Conservation (phyloP, 2,329 filamentous ascomycete genomes). For the Sclerotiophoma versabilis region DNA sequence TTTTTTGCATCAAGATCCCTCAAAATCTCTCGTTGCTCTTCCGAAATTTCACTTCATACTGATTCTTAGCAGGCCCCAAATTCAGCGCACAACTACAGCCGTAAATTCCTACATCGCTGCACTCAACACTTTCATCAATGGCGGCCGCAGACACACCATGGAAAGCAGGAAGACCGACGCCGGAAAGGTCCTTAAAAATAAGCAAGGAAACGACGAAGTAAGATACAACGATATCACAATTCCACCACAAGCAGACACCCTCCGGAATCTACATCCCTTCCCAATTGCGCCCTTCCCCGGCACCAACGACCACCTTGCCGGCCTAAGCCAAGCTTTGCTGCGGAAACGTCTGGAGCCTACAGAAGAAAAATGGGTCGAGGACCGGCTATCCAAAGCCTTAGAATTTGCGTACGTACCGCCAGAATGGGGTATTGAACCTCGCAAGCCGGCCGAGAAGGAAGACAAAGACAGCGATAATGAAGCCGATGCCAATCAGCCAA, state of each 20-base stretch:
- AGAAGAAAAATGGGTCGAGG: slow-evolving; percentile 42
- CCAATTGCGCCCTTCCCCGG: slow-evolving; percentile 35
- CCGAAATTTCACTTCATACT: slow-evolving; percentile 25
- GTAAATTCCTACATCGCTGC: slow-evolving; percentile 28
- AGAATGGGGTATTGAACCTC: slow-evolving; percentile 39
- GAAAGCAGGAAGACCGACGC: slow-evolving; percentile 23
- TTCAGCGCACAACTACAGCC: slow-evolving; percentile 25
- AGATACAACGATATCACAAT: slow-evolving; percentile 12
- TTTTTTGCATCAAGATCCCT: too few relatives aligned
- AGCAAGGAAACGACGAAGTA: slow-evolving; percentile 1
- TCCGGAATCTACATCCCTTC: slow-evolving; percentile 32
- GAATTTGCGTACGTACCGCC: slow-evolving; percentile 41
- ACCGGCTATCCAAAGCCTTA: slow-evolving; percentile 34
- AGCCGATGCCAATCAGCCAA: slow-evolving; percentile 11
- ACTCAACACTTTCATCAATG: slow-evolving; percentile 31
- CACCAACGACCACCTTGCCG: slow-evolving; percentile 23
- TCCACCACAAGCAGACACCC: slow-evolving; percentile 18
- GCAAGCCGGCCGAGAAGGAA: slow-evolving; percentile 20
- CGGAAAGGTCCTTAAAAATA: slow-evolving; percentile 17
- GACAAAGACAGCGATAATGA: slow-evolving; percentile 23
- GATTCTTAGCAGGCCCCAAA: slow-evolving; percentile 19
- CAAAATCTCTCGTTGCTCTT: too few relatives aligned
- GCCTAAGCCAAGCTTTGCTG: slow-evolving; percentile 32
- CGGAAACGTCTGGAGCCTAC: slow-evolving; percentile 36
- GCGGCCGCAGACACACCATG: slow-evolving; percentile 26